These are phyloP conservation scores for Lentinus polychrous DNA, from an alignment of 1,284 basidiomycete species.

Conservation along the genomic window DNA sequence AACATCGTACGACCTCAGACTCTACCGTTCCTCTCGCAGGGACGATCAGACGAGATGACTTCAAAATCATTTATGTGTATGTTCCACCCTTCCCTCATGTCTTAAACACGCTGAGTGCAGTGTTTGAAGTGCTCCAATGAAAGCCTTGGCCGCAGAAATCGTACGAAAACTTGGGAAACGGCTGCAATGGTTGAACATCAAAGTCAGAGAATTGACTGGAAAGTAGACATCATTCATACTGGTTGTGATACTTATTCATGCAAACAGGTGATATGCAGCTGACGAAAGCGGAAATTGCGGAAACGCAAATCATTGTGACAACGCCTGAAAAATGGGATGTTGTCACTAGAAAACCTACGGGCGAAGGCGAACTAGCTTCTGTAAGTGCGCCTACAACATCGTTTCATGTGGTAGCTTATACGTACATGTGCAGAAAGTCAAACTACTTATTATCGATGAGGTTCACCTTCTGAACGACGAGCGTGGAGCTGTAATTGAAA, in stretches of 20 bases:
- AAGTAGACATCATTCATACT: constrained; percentile 11
- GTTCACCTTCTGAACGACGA: constrained; percentile 98
- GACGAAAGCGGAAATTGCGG: constrained; percentile 88
- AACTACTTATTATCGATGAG: constrained; percentile 96
- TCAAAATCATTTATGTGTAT: constrained; percentile 98
- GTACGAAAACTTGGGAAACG: constrained; percentile 89
- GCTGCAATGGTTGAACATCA: constrained; percentile 84
- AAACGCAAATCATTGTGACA: constrained; percentile 98
- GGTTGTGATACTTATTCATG: constrained; percentile 3
- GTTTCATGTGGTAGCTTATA: constrained; percentile 1
- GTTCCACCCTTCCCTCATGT: constrained; percentile 16
- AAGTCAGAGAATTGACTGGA: constrained; percentile 91
- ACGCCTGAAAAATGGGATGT: constrained; percentile 99
- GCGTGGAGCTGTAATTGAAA: constrained; percentile 97
- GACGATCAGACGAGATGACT: constrained; percentile 66
- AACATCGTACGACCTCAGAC: constrained; percentile 42
- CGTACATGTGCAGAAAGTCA: constrained; percentile 63
- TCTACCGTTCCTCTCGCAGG: constrained; percentile 34
- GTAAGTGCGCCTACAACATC: constrained; percentile 36
- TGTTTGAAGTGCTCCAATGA: constrained; percentile 84
- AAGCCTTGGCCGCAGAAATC: constrained; percentile 94
- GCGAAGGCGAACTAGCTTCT: constrained; percentile 91
- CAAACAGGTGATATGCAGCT: constrained; percentile 92
- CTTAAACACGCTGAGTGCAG: not conserved
- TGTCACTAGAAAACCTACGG: constrained; percentile 94